These are phyloP conservation scores for Pavlovales sp. DNA, from an alignment of 208 protist species.

Conservation along the genomic window DNA sequence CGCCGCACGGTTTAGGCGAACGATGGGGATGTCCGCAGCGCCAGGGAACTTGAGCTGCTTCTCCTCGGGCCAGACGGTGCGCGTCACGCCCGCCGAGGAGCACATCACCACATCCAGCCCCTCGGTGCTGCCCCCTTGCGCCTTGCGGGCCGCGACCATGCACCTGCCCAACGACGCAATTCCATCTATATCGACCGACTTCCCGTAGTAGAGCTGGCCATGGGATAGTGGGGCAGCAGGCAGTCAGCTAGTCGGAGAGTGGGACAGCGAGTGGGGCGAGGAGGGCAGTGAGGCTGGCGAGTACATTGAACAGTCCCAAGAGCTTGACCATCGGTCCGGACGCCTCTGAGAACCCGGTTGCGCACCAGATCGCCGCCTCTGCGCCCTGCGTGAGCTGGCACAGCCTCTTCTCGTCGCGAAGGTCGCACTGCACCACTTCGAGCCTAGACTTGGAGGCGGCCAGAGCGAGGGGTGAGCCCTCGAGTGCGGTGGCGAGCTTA, in stretches of 20 bases:
- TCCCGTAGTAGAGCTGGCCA: not conserved
- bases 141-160: not conserved
- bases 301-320: not conserved
- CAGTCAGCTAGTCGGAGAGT: too few relatives aligned
- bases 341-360: not conserved
- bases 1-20: conserved; percentile 36
- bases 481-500: too few relatives aligned
- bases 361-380: not conserved
- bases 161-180: not conserved
- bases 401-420: not conserved
- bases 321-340: not conserved
- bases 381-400: not conserved
- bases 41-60: not conserved
- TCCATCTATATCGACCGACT: not conserved
- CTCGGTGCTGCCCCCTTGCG: not conserved
- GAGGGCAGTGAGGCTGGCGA: too few relatives aligned
- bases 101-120: not conserved
- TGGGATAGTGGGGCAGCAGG: too few relatives aligned
- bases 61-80: not conserved
- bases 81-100: conserved; percentile 10
- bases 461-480: too few relatives aligned
- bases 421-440: not conserved
- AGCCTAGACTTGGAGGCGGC: not conserved
- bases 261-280: too few relatives aligned
- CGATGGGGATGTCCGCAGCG: conserved; percentile 31